Conservation (phyloP, 345 rosid genomes). For the Populus simonii region DNA sequence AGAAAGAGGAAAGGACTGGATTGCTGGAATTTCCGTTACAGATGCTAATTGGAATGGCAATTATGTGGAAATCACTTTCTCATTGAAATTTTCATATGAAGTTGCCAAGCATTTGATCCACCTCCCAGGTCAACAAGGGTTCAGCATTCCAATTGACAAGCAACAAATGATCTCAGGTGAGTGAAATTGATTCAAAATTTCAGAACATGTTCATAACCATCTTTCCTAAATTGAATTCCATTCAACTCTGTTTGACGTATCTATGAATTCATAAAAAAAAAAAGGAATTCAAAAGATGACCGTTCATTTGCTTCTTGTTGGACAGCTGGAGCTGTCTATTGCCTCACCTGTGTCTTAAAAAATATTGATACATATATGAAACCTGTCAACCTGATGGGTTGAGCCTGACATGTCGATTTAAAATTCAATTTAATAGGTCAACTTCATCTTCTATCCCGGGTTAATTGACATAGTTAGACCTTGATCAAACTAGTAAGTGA, state of each 20-base stretch:
- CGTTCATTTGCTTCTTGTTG: neutral
- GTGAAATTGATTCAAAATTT: neutral
- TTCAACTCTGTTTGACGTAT: neutral
- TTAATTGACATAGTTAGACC: too few species aligned
- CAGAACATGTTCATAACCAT: neutral
- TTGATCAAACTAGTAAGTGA: too few species aligned
- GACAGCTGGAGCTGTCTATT: neutral
- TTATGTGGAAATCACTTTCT: too few species aligned
- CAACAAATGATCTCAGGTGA: neutral
- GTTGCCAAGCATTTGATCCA: neutral
- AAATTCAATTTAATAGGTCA: too few species aligned
- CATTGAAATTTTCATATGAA: neutral
- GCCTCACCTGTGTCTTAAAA: neutral
- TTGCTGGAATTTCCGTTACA: neutral
- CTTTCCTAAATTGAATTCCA: neutral
- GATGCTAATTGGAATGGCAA: neutral
- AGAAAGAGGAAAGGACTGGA: neutral
- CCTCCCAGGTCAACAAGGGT: neutral
- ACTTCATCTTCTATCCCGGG: too few species aligned
- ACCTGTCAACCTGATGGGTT: too few species aligned
- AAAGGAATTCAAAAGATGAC: neutral
- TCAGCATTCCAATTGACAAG: neutral
- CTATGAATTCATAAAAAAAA: neutral
- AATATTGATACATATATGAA: too few species aligned
- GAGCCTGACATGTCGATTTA: too few species aligned